Evolutionary conservation across 257 asterid genomes (phyloP).

Genomic region (Plantago elongata): DNA sequence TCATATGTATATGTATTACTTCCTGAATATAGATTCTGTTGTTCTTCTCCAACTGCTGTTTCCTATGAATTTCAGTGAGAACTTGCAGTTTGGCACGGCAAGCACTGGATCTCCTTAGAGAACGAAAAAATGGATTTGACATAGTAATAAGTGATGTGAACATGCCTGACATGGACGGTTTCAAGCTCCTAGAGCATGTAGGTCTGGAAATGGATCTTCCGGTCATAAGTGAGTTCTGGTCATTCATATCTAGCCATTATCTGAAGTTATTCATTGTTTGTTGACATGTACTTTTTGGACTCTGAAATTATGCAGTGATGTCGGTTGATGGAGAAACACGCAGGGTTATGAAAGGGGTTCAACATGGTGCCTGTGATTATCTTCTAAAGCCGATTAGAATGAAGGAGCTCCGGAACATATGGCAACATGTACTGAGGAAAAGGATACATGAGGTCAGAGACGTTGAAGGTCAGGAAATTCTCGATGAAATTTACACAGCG

Average conservation of each 20-base stretch:
- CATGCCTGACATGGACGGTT: conserved; percentile 99
- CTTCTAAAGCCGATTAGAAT: conserved; percentile 86
- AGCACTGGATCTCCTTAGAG: conserved; percentile 76
- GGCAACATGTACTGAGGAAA: conserved; percentile 90
- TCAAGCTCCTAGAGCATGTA: conserved; percentile 88
- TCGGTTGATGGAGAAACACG: conserved; percentile 93
- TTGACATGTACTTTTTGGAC: not conserved
- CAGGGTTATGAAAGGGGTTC: conserved; percentile 93
- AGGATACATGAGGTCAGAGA: conserved; percentile 81
- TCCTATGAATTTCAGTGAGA: conserved; percentile 53
- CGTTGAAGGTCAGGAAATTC: conserved; percentile 30
- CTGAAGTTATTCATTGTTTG: too few relatives aligned
- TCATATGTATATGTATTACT: too few relatives aligned
- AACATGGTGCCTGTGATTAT: conserved; percentile 92
- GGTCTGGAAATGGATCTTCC: conserved; percentile 99
- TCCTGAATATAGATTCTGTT: not conserved
- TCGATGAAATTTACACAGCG: conserved; percentile 25
- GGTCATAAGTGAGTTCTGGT: conserved; percentile 63
- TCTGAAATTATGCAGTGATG: conserved; percentile 59
- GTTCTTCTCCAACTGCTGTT: conserved; percentile 12
- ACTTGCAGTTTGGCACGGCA: conserved; percentile 74
- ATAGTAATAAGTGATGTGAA: conserved; percentile 92
- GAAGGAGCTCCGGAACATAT: conserved; percentile 86
- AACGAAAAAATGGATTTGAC: conserved; percentile 73
- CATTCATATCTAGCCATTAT: not conserved